Evolutionary conservation across 768 basidiomycete species (phyloP).

Genomic region (Boletales sp.): DNA sequence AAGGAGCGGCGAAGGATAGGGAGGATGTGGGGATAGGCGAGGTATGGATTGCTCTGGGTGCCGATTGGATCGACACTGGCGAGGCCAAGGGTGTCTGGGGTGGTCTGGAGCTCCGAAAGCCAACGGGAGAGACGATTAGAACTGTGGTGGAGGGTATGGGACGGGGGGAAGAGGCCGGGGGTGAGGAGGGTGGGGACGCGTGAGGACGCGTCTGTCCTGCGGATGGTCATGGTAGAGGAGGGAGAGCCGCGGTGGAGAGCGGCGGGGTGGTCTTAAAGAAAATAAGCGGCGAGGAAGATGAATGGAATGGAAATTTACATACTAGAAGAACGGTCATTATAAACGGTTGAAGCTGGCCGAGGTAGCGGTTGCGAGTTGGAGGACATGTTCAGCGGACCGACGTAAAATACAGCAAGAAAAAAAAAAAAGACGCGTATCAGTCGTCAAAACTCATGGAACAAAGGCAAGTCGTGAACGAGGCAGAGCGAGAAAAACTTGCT

Average conservation of each 20-base stretch:
- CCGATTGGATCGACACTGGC: conserved; percentile 24
- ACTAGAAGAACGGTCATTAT: conserved; percentile 24
- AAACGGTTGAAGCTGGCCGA: conserved; percentile 11
- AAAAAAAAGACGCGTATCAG: conserved; percentile 23
- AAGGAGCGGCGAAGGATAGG: conserved; percentile 24
- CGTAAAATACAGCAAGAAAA: conserved; percentile 15
- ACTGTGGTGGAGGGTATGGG: conserved; percentile 28
- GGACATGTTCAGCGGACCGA: neutral
- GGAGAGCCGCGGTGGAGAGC: conserved; percentile 21
- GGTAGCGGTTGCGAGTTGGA: conserved; percentile 13
- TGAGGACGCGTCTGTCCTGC: conserved; percentile 24
- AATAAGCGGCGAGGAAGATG: conserved; percentile 29
- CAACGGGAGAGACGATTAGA: conserved; percentile 42
- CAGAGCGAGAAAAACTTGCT: neutral
- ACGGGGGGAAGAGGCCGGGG: conserved; percentile 1
- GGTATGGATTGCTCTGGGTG: conserved; percentile 37
- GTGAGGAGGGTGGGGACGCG: conserved; percentile 8
- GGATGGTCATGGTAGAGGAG: conserved; percentile 29
- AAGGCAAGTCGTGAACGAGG: conserved; percentile 25
- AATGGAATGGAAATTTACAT: conserved; percentile 13
- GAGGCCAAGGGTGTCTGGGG: conserved; percentile 15
- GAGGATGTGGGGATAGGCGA: conserved; percentile 37
- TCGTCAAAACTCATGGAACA: conserved; percentile 30
- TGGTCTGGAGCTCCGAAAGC: conserved; percentile 39
- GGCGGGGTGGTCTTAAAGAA: conserved; percentile 13